Base-by-base conservation (phyloP, 2,329 filamentous ascomycete genomes). In the Sarocladium brachiariae region DNA sequence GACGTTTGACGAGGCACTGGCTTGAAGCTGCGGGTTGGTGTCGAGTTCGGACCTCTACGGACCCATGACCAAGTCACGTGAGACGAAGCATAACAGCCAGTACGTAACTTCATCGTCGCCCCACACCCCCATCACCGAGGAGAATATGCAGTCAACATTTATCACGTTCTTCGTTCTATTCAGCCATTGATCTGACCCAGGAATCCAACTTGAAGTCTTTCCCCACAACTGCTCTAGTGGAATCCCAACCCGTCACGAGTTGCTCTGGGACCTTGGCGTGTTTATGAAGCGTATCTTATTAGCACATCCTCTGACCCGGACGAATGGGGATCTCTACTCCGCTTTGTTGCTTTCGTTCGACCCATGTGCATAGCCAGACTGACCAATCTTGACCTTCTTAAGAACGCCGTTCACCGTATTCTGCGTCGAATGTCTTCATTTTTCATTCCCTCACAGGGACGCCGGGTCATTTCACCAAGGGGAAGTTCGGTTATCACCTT, bases 1-100 rank as follows among this genome's bases (percentile, higher is more conserved):
- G 27, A 31, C 49, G 51, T 50, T 30, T 51, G 53, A 27, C 50
- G 50, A 33, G 50, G 35, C 18, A 25, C 49, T 47, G 21, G 7
- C 21, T 43, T 43, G 43, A 47, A 47, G 43, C 43, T 47, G n/a
- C 27, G n/a, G n/a, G 27, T 18, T 47, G 27, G 16, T 47, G 43
- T 45, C 18, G 27, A 31, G 43, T 21, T 25, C 9, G 37, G 39
- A 43, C 39, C 43, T 33, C 25, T 19, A 6, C 27, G n/a, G 43
- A 33, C 43, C 43, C 8, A 14, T 33, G 43, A 31, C 16, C 25
- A 33, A 19, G 16, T 47, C 43, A 47, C 43, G 43, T 47, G 43
- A 47, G n/a, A 7, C 13, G 7, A 30, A 30, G 7, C 27, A 30
- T 7, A 7, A 4, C 18, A 33, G 27, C 5, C 10, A 47, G 8